Evolutionary conservation across 2,329 filamentous ascomycete genomes (phyloP), one percentile per base, ranked within the genome.

Genomic region (Neospermospora avenae): DNA sequence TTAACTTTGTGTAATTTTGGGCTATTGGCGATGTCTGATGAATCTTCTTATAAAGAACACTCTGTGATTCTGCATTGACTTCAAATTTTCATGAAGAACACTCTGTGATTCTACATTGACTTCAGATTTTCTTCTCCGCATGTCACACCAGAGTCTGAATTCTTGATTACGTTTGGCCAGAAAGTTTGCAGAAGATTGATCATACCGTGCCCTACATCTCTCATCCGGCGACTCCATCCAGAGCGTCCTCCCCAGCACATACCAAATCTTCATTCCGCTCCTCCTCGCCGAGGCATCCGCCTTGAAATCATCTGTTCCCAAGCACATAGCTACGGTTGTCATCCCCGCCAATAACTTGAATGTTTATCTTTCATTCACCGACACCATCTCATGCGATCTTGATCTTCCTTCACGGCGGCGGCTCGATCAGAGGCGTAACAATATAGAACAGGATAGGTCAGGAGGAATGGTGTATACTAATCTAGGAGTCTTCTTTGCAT

Each of bases 371-470:
- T 61, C 68, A 7, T 16, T 55, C 3, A 46, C 63, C 5, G 44
- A 59, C 13, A n/a, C 54, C 4, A 31, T 35, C 2, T 45, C 59
- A 3, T 16, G 68, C 69, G 11, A 69, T 72, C 28, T 59, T 72
- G 2, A 54, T 72, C 24, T 73, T 66, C 58, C 58, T 71, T 39
- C 69, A 72, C 46, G 70, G 71, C 4, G 71, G 71, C 11, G 71
- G 70, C 4, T 45, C 71, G 3, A 61, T 63, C 14, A 28, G 58
- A 25, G 71, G 71, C 11, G 67, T 31, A 31, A 70, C 22, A 71
- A 69, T 35, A 67, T 62, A 28, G 16, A 57, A 0, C 62, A n/a
- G 63, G 5, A 20, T 58, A 3, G 28, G 68, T 1, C 60, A 64
- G 1, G 61, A 67, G 1, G 56, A 59, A 57, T 73, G 3, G 59